A percentile compares a stretch with the other conserved stretches of the same genome.
Evolutionary conservation across 176 grass and related monocot species (phyloP).

Genomic region (Triticum timopheevii): DNA sequence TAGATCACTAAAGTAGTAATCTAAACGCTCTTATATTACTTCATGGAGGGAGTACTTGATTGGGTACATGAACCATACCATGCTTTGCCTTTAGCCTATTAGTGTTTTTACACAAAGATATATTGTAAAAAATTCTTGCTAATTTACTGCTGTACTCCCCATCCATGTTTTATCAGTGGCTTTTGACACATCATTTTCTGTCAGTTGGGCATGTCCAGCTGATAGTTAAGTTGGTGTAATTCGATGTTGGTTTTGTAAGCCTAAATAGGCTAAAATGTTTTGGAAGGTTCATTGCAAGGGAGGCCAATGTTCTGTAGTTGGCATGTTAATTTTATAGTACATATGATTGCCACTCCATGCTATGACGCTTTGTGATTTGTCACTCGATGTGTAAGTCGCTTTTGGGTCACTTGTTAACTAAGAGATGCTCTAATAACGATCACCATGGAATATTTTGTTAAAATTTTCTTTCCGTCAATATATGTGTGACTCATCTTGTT

Average conservation of each 20-base stretch:
- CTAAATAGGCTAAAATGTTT: background rate
- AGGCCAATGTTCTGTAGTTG: background rate
- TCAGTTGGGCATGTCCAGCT: background rate
- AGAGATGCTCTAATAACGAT: background rate
- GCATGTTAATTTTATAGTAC: background rate
- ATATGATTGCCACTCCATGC: background rate
- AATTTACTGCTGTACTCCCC: background rate
- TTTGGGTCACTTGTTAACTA: background rate
- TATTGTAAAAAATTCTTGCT: background rate
- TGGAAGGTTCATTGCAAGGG: conserved; percentile 1
- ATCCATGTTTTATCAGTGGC: background rate
- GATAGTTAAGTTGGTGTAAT: background rate
- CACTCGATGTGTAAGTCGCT: background rate
- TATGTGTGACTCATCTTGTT: background rate
- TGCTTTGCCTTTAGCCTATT: background rate
- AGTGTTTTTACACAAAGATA: background rate
- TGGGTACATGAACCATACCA: background rate
- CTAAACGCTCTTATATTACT: too few species aligned
- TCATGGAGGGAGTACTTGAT: background rate
- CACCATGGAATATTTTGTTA: background rate
- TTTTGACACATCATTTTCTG: background rate
- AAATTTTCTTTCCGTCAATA: background rate
- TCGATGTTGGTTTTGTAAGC: background rate
- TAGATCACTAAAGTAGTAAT: too few species aligned
- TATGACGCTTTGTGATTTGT: background rate